phyloP scores from a whole-genome alignment of 2,329 filamentous ascomycete genomes.

The Sarocladium oryzae region DNA sequence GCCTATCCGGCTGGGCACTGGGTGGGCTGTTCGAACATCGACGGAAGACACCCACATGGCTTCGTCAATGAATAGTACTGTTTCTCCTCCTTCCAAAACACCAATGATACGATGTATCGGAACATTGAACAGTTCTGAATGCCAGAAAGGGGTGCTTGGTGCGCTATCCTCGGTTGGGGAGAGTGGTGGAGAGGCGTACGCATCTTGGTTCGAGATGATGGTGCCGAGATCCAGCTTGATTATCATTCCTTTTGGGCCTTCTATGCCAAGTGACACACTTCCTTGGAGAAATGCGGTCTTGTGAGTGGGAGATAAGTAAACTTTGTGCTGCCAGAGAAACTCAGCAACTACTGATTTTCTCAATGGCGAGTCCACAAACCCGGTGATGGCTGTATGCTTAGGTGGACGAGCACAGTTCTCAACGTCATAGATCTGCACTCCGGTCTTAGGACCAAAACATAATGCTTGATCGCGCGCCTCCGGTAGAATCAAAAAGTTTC shows the following conservation, averaged over 20 bases:
- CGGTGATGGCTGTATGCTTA: neutral
- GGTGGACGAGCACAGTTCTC: neutral
- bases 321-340: neutral
- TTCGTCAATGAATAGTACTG: neutral
- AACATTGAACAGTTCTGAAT: neutral
- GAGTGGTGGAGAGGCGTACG: neutral
- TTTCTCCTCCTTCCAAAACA: neutral
- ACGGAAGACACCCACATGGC: neutral
- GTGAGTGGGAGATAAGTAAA: neutral
- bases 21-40: neutral
- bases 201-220: neutral
- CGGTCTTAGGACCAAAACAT: neutral
- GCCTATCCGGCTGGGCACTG: neutral
- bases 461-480: neutral
- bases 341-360: neutral
- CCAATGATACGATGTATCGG: neutral
- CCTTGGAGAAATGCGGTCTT: neutral
- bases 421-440: neutral
- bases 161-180: neutral
- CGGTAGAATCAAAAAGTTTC: neutral
- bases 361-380: neutral
- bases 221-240: neutral
- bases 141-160: neutral
- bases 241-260: neutral
- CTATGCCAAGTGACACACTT: neutral